Evolutionary conservation across 1,139 yeast genomes (phyloP).

Genomic region (Zygosaccharomyces pseudobailii): DNA sequence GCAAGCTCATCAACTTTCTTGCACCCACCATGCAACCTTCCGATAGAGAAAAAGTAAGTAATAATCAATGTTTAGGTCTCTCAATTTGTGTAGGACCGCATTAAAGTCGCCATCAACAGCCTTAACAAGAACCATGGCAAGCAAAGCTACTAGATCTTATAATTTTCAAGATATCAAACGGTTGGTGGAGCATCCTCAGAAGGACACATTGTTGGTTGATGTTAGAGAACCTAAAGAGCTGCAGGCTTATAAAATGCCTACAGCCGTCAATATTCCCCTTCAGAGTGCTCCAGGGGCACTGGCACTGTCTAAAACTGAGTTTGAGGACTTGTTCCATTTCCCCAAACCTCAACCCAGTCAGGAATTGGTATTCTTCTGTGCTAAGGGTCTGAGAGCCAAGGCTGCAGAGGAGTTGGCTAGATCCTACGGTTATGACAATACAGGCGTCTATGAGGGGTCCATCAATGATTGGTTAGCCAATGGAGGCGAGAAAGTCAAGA

Average conservation of each 20-base stretch:
- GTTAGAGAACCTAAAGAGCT: slow-evolving; percentile 90
- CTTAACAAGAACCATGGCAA: slow-evolving; percentile 14
- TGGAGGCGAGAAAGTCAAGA: slow-evolving; percentile 27
- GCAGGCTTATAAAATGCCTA: slow-evolving; percentile 65
- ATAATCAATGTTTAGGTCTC: not conserved
- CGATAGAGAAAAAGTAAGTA: not conserved
- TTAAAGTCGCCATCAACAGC: not conserved
- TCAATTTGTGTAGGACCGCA: not conserved
- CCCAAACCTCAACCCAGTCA: slow-evolving; percentile 69
- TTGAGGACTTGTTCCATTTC: slow-evolving; percentile 74
- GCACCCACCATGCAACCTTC: not conserved
- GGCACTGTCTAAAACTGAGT: slow-evolving; percentile 71
- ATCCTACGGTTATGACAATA: slow-evolving; percentile 77
- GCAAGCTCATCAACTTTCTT: not conserved
- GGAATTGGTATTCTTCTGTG: slow-evolving; percentile 84
- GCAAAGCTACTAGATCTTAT: slow-evolving; percentile 39
- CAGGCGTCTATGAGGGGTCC: slow-evolving; percentile 79
- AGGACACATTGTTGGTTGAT: slow-evolving; percentile 61
- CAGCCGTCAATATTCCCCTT: slow-evolving; percentile 82
- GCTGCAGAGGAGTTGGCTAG: slow-evolving; percentile 90
- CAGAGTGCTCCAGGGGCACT: slow-evolving; percentile 94
- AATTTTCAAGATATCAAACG: slow-evolving; percentile 53
- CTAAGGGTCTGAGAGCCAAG: slow-evolving; percentile 86
- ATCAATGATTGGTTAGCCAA: slow-evolving; percentile 77
- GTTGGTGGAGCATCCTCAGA: slow-evolving; percentile 42